Base-by-base conservation (phyloP, 176 grass and related monocot species). In the Elaeis guineensis region DNA sequence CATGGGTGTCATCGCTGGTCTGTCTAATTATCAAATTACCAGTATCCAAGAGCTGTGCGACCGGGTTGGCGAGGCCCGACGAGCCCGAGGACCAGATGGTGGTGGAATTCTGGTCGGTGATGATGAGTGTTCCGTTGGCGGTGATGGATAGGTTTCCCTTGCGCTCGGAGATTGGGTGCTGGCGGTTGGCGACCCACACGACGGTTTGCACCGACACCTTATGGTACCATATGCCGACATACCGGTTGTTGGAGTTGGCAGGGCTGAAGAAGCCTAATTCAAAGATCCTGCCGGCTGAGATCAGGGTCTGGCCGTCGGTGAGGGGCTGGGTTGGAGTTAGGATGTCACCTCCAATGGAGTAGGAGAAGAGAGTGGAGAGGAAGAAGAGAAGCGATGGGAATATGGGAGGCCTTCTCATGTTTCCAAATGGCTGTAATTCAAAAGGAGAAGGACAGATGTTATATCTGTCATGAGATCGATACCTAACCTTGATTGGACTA, bases 121-220 rank as follows among this genome's bases (percentile, higher is more conserved):
- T 25, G 21, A 53, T 14, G 22, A 66, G 63, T 12, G 49, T 52
- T 52, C 63, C 48, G 1, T 53, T n/a, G 5, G 49, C 0, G 15
- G 49, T n/a, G 4, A 66, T 17, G 1, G 22, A 28, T 16, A 66
- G 49, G 49, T 0, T 25, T 23, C 63, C 48, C 5, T 16, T 26
- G 7, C 15, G 16, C 3, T 21, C 48, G 21, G 3, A n/a, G 50
- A 66, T 26, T 3, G 63, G 63, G 14, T 49, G 16, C 9, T 66
- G n/a, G 24, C 63, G 50, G 49, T 66, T 66, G 22, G 63, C 63
- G 14, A 66, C 63, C 63, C 63, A 66, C 3, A 66, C 21, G 3
- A 86, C 74, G 2, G 83, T 86, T 59, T 70, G 78, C 55, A 70
- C 3, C 25, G 65, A 71, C 25, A 86, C 72, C 74, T 18, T 26